These are phyloP conservation scores for Macrophomina pseudophaseolina DNA, from an alignment of 2,329 filamentous ascomycete genomes.

Conservation along the genomic window DNA sequence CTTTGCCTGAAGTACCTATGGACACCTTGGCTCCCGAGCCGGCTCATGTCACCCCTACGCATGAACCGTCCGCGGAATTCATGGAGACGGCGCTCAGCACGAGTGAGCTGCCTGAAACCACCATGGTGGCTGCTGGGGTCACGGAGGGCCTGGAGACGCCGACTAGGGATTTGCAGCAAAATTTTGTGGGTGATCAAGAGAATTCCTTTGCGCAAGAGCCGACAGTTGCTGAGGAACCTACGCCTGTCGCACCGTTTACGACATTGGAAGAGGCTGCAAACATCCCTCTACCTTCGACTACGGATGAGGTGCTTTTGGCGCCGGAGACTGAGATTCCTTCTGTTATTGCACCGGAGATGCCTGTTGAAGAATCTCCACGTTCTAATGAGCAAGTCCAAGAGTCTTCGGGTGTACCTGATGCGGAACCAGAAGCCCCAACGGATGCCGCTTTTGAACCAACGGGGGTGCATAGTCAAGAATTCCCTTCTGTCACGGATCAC, in stretches of 20 bases:
- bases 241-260: background rate
- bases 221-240: background rate
- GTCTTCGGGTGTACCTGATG: too few relatives aligned
- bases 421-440: too few relatives aligned
- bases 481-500: too few relatives aligned
- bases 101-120: slow-evolving; percentile 13
- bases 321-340: background rate
- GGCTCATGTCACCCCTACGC: background rate
- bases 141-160: background rate
- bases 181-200: too few relatives aligned
- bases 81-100: background rate
- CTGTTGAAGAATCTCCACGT: background rate
- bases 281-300: background rate
- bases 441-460: too few relatives aligned
- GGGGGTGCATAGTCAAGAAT: background rate
- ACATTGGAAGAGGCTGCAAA: background rate
- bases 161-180: background rate
- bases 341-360: background rate
- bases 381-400: too few relatives aligned
- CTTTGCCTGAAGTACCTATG: too few relatives aligned
- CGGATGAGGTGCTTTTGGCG: background rate
- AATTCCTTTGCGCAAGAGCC: background rate
- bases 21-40: background rate
- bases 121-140: background rate
- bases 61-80: background rate